phyloP scores from a whole-genome alignment of 1,139 yeast genomes.

The Candida freyschussii region DNA sequence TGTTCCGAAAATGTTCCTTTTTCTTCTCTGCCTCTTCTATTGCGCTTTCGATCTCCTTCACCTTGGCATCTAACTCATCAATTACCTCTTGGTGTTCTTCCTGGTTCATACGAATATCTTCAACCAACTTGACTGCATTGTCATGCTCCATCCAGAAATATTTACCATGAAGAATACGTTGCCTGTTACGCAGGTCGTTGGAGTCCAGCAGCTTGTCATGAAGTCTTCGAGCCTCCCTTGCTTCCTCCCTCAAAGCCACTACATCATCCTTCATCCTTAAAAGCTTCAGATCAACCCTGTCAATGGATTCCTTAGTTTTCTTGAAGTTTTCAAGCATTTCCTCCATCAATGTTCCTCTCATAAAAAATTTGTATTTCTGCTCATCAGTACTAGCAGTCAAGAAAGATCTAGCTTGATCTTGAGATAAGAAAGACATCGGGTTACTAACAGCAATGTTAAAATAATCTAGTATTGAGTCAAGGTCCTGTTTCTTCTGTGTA shows the following conservation, averaged over 20 bases:
- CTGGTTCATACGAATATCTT: constrained; percentile 25
- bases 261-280: constrained; percentile 35
- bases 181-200: constrained; percentile 37
- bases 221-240: constrained; percentile 38
- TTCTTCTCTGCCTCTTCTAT: constrained; percentile 26
- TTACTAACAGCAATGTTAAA: constrained; percentile 82
- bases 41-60: constrained; percentile 11
- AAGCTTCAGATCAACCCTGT: constrained; percentile 37
- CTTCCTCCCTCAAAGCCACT: constrained; percentile 26
- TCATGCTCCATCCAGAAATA: constrained; percentile 55
- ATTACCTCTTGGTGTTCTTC: constrained; percentile 26
- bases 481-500: constrained; percentile 56
- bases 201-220: constrained; percentile 30
- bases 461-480: constrained; percentile 63
- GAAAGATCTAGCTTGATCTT: constrained; percentile 90
- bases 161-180: constrained; percentile 51
- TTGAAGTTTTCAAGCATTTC: constrained; percentile 53
- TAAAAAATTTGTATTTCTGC: constrained; percentile 68
- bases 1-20: constrained; percentile 21
- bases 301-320: constrained; percentile 36
- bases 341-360: constrained; percentile 72
- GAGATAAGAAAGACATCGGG: constrained; percentile 90
- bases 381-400: constrained; percentile 68
- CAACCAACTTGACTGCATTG: constrained; percentile 18
- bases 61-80: constrained; percentile 21